Evolutionary conservation across 2,329 filamentous ascomycete species (phyloP), one percentile per base, ranked within the genome.

Genomic region (Mariannaea elegans): DNA sequence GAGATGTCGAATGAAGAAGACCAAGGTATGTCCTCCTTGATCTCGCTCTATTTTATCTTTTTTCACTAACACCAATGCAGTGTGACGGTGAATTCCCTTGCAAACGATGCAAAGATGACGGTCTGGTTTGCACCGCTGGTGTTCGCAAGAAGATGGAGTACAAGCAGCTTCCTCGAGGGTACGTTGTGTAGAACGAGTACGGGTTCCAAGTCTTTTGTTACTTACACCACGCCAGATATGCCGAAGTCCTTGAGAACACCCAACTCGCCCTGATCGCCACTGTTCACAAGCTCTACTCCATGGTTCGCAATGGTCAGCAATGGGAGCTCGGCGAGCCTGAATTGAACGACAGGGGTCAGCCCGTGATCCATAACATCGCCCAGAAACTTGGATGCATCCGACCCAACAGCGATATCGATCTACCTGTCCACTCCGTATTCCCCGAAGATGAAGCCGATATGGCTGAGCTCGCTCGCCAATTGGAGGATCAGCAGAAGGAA

Each of bases 1-100:
- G 75, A 78, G 87, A 65, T 89, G 86, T 78, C 79, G 86, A 65
- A 88, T 88, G 85, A 89, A 89, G 81, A 89, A 89, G 79, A 89
- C 87, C 53, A 89, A 89, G 85, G 86, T 87, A 75, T 48, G 61
- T 61, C 41, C 23, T 27, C 21, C 46, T 13, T 61, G n/a, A 50
- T 49, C 19, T 39, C 21, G 41, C 58, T 21, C 24, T 31, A 16
- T 56, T 61, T 65, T 62, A 42, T 32, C 14, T 27, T 62, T 67
- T 70, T 52, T 56, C 50, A 48, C 34, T 23, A 32, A 47, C 47
- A 32, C 8, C 6, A 23, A 23, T 13, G 18, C 46, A 88, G 85
- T 89, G 86, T 70, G 86, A 89, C 64, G 86, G 86, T 62, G 86
- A 88, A 69, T 88, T 87, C 56, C 86, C 86, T 9, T 89, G 87